Conservation (phyloP, 2,329 filamentous ascomycete genomes). For the Tolypocladium ophioglossoides region DNA sequence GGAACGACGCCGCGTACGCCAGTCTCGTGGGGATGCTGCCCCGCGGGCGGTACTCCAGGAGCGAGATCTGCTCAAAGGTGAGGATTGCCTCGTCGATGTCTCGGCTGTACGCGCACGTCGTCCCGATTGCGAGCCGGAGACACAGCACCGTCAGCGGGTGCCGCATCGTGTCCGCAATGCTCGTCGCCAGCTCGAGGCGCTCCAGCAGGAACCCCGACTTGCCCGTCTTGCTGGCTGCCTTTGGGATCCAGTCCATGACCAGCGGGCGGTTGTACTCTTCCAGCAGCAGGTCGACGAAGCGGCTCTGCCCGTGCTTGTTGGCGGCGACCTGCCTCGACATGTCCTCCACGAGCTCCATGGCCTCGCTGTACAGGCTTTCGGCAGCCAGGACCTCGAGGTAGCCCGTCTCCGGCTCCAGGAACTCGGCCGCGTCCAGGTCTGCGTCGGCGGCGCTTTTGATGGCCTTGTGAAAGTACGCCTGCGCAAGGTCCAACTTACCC, state of each 20-base stretch:
- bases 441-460: conserved; percentile 17
- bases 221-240: conserved; percentile 24
- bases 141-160: conserved; percentile 26
- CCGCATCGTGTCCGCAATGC: conserved; percentile 20
- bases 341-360: conserved; percentile 23
- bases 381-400: conserved; percentile 25
- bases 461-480: conserved; percentile 26
- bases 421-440: conserved; percentile 16
- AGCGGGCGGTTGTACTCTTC: conserved; percentile 21
- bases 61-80: conserved; percentile 24
- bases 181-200: conserved; percentile 19
- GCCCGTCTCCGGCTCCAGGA: conserved; percentile 26
- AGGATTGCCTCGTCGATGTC: conserved; percentile 22
- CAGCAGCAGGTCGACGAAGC: conserved; percentile 24
- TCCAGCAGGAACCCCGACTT: conserved; percentile 19
- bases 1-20: conserved; percentile 28
- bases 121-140: conserved; percentile 25
- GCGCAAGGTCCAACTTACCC: conserved; percentile 18
- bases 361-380: conserved; percentile 23
- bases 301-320: conserved; percentile 12
- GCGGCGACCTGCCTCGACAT: conserved; percentile 17
- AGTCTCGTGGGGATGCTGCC: conserved; percentile 28
- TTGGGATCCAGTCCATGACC: conserved; percentile 29
- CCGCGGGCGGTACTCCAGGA: conserved; percentile 25
- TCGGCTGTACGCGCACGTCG: conserved; percentile 22